Evolutionary conservation across 225 moss, liverwort and hornwort genomes (phyloP).

Genomic region (Polytrichum formosum): DNA sequence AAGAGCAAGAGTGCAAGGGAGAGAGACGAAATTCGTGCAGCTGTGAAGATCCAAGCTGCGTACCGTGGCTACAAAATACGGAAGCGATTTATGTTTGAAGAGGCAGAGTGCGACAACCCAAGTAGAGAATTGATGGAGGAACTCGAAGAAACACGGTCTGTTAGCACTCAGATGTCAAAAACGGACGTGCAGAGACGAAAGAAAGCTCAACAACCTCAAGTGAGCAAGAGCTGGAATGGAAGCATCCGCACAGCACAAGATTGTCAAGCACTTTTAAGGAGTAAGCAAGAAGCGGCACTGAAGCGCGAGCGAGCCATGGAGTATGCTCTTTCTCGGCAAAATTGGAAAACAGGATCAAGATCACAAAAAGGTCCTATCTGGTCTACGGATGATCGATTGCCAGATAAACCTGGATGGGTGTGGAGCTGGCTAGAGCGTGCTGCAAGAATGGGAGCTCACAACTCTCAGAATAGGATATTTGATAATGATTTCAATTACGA

Average conservation of each 20-base stretch:
- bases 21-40: conserved; percentile 24
- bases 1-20: conserved; percentile 23
- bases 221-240: conserved; percentile 51
- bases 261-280: conserved; percentile 40
- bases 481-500: conserved; percentile 25
- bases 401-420: conserved; percentile 48
- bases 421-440: conserved; percentile 56
- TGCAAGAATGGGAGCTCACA: conserved; percentile 39
- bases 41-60: conserved; percentile 36
- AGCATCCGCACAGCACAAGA: conserved; percentile 46
- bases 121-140: conserved; percentile 28
- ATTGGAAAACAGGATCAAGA: conserved; percentile 37
- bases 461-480: conserved; percentile 34
- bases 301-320: conserved; percentile 50
- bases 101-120: conserved; percentile 12
- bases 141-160: conserved; percentile 17
- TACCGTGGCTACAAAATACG: conserved; percentile 35
- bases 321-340: conserved; percentile 40
- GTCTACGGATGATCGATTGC: conserved; percentile 28
- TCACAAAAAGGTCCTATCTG: conserved; percentile 29
- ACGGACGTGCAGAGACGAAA: conserved; percentile 21
- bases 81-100: conserved; percentile 14
- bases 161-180: conserved; percentile 43
- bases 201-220: conserved; percentile 19
- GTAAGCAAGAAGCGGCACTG: conserved; percentile 40